Conservation (phyloP, 2,329 filamentous ascomycete genomes). For the Grosmannia clavigera region DNA sequence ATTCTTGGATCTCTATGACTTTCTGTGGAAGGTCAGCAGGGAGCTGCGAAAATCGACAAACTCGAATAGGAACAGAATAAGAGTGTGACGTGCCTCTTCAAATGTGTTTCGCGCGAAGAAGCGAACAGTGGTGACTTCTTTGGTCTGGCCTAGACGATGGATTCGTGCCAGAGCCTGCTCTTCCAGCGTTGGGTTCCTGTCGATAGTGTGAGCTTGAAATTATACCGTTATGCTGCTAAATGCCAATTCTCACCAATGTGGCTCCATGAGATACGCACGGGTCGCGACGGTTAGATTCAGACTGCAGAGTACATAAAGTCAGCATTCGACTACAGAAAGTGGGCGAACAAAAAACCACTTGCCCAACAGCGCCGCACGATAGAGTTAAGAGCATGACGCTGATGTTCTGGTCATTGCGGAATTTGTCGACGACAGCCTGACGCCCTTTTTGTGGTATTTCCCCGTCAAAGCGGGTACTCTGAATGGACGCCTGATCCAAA, state of each 20-base stretch:
- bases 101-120: constrained; percentile 17
- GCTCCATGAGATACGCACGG: constrained; percentile 35
- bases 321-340: not conserved
- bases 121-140: constrained; percentile 17
- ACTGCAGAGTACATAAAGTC: constrained; percentile 14
- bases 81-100: constrained; percentile 14
- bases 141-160: constrained; percentile 17
- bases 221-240: no score
- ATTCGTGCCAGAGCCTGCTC: constrained; percentile 19
- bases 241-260: constrained; percentile 25
- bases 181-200: constrained; percentile 20
- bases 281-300: constrained; percentile 35
- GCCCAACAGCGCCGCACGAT: constrained; percentile 40
- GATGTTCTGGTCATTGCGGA: constrained; percentile 23
- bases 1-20: no score
- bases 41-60: not conserved
- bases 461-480: constrained; percentile 32
- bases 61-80: no score
- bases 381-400: constrained; percentile 35
- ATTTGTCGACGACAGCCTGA: constrained; percentile 25
- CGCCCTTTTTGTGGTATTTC: constrained; percentile 29
- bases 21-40: no score
- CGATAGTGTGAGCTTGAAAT: not conserved
- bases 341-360: constrained; percentile 9
- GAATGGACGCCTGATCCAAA: constrained; percentile 22